Evolutionary conservation across 176 grass and related monocot genomes (phyloP).

Genomic region (Musa beccarii): DNA sequence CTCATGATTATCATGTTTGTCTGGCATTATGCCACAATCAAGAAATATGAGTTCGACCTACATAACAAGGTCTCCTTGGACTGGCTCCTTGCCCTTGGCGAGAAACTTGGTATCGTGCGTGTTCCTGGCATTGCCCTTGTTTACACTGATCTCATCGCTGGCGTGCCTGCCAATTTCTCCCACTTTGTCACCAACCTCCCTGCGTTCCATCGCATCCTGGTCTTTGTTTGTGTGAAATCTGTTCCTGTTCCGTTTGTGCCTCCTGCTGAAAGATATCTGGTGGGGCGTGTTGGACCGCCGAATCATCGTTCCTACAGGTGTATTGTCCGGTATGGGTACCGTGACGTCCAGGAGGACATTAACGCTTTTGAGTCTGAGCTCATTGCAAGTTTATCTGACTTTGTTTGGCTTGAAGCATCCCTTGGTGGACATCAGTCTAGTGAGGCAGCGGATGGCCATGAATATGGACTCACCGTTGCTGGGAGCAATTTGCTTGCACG

Average conservation of each 20-base stretch:
- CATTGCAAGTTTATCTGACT: slow-evolving; percentile 60
- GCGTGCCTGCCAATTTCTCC: slow-evolving; percentile 93
- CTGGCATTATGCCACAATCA: slow-evolving; percentile 93
- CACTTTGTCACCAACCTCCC: slow-evolving; percentile 95
- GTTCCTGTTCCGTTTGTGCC: slow-evolving; percentile 79
- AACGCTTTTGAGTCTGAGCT: slow-evolving; percentile 85
- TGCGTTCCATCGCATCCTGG: slow-evolving; percentile 73
- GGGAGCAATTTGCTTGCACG: slow-evolving; percentile 29
- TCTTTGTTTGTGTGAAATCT: slow-evolving; percentile 90
- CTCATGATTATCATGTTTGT: slow-evolving; percentile 78
- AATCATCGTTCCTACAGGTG: slow-evolving; percentile 81
- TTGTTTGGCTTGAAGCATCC: slow-evolving; percentile 51
- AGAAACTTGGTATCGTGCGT: slow-evolving; percentile 86
- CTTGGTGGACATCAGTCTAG: slow-evolving; percentile 29
- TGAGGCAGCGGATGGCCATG: slow-evolving; percentile 26
- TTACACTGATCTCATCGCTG: slow-evolving; percentile 82
- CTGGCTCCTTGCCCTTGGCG: slow-evolving; percentile 87
- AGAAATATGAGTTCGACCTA: slow-evolving; percentile 90
- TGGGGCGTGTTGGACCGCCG: slow-evolving; percentile 78
- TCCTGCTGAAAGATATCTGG: slow-evolving; percentile 73
- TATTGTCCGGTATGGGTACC: slow-evolving; percentile 92
- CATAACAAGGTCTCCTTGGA: slow-evolving; percentile 94
- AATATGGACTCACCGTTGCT: slow-evolving; percentile 48
- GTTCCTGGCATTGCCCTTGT: slow-evolving; percentile 93
- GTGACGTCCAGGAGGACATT: slow-evolving; percentile 91